Conservation (phyloP, 306 rosid species). For the Dalbergia cultrata region DNA sequence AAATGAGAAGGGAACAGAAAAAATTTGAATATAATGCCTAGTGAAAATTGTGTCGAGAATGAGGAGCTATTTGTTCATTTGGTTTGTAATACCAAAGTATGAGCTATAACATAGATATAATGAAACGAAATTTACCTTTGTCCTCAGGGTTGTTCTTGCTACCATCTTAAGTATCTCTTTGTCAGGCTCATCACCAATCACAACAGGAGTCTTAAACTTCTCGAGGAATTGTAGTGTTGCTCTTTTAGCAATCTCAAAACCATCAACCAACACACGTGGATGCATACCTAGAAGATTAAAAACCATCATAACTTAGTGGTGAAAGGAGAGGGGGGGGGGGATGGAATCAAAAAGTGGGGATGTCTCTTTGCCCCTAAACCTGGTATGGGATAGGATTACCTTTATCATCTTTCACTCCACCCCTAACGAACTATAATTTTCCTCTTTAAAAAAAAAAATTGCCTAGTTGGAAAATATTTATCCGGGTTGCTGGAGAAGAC, state of each 20-base stretch:
- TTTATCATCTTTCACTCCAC: background rate
- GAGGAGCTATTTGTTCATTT: constrained; percentile 14
- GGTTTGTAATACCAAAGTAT: background rate
- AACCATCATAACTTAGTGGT: background rate
- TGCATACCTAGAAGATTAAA: constrained; percentile 80
- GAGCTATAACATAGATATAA: constrained; percentile 7
- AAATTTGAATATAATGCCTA: constrained; percentile 7
- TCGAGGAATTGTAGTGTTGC: constrained; percentile 94
- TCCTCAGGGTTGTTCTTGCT: constrained; percentile 91
- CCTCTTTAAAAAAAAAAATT: background rate
- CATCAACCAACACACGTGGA: constrained; percentile 97
- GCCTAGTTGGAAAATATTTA: background rate
- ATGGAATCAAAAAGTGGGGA: background rate
- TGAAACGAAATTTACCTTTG: constrained; percentile 66
- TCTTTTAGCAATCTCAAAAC: constrained; percentile 93
- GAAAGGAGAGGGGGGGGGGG: background rate
- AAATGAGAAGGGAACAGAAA: constrained; percentile 17
- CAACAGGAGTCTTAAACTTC: constrained; percentile 85
- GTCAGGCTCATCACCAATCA: constrained; percentile 92
- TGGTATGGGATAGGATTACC: background rate
- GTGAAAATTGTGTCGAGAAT: background rate
- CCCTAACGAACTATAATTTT: background rate
- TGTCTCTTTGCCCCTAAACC: background rate
- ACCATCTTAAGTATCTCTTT: constrained; percentile 92
- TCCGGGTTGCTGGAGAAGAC: background rate